These are phyloP conservation scores for Dactylellina drechsleri DNA, from an alignment of 2,329 filamentous ascomycete genomes.

Conservation along the genomic window DNA sequence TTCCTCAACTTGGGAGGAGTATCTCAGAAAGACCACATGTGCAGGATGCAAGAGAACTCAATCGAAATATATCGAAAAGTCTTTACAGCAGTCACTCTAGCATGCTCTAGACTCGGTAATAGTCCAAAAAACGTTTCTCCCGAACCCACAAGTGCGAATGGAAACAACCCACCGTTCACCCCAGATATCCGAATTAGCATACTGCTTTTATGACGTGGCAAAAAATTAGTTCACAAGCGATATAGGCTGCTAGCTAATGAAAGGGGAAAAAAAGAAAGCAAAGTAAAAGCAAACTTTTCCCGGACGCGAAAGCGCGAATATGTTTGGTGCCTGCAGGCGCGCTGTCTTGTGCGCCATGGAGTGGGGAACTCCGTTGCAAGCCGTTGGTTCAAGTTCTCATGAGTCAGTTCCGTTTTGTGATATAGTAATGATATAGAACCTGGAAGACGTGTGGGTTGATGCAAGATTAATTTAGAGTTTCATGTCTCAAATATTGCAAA, in stretches of 20 bases:
- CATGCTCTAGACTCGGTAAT: too few relatives aligned
- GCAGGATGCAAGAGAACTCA: conserved; percentile 49
- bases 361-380: conserved; percentile 42
- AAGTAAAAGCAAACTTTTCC: conserved; percentile 10
- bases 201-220: conserved; percentile 52
- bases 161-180: too few relatives aligned
- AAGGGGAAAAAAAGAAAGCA: too few relatives aligned
- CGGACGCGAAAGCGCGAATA: conserved; percentile 36
- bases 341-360: conserved; percentile 39
- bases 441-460: too few relatives aligned
- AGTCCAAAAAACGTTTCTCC: too few relatives aligned
- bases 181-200: conserved; percentile 10
- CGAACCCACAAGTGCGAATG: too few relatives aligned
- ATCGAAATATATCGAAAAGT: conserved; percentile 54
- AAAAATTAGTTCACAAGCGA: conserved; percentile 37
- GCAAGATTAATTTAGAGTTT: not conserved
- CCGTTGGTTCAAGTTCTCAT: conserved; percentile 9
- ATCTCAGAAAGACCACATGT: conserved; percentile 22
- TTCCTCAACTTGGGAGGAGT: conserved; percentile 2
- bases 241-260: conserved; percentile 21
- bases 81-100: not conserved
- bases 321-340: conserved; percentile 52
- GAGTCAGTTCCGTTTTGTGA: too few relatives aligned
- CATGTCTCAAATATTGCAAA: not conserved
- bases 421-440: not conserved